Conservation (phyloP, 805 yeast genomes). For the Candida ulmi region DNA sequence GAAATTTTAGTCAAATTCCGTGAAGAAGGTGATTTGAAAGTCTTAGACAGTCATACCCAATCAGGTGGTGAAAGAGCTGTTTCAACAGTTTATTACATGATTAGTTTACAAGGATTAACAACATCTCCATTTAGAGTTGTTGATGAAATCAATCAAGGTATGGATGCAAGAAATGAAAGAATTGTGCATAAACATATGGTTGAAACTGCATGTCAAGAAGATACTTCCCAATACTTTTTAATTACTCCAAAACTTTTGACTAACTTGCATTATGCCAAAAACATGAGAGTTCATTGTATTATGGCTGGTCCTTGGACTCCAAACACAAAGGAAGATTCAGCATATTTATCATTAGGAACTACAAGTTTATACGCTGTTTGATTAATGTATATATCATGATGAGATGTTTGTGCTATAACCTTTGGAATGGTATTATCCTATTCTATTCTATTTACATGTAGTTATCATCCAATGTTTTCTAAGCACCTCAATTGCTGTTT, state of each 20-base stretch:
- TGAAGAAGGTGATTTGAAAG: conserved; percentile 62
- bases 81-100: conserved; percentile 83
- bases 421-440: too few species aligned
- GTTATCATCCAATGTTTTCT: background rate
- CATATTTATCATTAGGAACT: conserved; percentile 30
- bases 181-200: conserved; percentile 83
- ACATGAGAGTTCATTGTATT: conserved; percentile 84
- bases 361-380: conserved; percentile 16
- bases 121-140: conserved; percentile 90
- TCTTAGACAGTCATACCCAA: conserved; percentile 80
- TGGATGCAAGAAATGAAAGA: conserved; percentile 92
- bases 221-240: conserved; percentile 77
- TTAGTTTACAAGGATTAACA: conserved; percentile 85
- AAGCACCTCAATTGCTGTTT: background rate
- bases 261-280: conserved; percentile 66
- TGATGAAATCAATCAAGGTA: conserved; percentile 98
- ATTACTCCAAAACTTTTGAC: conserved; percentile 90
- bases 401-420: too few species aligned
- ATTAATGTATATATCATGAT: background rate
- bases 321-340: conserved; percentile 26
- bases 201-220: conserved; percentile 68
- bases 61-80: conserved; percentile 98
- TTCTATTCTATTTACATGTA: background rate
- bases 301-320: conserved; percentile 51
- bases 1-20: conserved; percentile 84